A percentile compares a stretch with the other conserved stretches of the same genome.
Evolutionary conservation across 352 stramenopile species (phyloP).

Genomic region (Pythium inflatum): DNA sequence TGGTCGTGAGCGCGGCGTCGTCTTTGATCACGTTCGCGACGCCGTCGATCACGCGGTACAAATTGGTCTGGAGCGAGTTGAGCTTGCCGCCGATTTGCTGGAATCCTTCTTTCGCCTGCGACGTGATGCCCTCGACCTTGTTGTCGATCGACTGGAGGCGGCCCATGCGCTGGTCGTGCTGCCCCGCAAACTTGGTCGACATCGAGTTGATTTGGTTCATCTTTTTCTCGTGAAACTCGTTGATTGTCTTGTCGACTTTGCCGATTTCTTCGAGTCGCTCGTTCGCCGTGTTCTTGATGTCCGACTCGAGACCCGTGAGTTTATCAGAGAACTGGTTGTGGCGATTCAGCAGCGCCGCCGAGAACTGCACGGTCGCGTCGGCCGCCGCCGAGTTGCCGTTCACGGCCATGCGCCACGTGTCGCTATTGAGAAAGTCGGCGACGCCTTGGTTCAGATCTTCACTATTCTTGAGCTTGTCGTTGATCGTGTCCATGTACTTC

Average conservation of each 20-base stretch:
- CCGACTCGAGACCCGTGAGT: slow-evolving; percentile 3
- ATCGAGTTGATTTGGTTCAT: slow-evolving; percentile 19
- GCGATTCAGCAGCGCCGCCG: slow-evolving; percentile 6
- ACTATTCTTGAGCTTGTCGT: not conserved
- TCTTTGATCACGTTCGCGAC: slow-evolving; percentile 17
- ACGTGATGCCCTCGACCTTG: slow-evolving; percentile 11
- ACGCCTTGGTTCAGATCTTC: not conserved
- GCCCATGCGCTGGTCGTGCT: slow-evolving; percentile 15
- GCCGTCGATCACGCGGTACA: slow-evolving; percentile 9
- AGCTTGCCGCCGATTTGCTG: slow-evolving; percentile 6
- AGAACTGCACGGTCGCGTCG: not conserved
- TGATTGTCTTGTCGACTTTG: slow-evolving; percentile 14
- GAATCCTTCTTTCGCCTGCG: slow-evolving; percentile 11
- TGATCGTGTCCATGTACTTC: slow-evolving; percentile 8
- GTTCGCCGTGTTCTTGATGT: slow-evolving; percentile 18
- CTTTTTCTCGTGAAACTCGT: slow-evolving; percentile 16
- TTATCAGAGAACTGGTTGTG: slow-evolving; percentile 17
- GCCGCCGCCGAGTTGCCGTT: slow-evolving; percentile 13
- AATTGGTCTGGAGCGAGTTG: slow-evolving; percentile 1
- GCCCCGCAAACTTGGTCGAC: slow-evolving; percentile 17
- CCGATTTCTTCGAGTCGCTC: slow-evolving; percentile 9
- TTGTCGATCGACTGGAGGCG: slow-evolving; percentile 10
- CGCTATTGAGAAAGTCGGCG: slow-evolving; percentile 3
- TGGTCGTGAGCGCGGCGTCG: slow-evolving; percentile 16
- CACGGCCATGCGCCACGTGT: slow-evolving; percentile 5